phyloP scores from a whole-genome alignment of 139 green algal species.

The Bryopsis sp. region DNA sequence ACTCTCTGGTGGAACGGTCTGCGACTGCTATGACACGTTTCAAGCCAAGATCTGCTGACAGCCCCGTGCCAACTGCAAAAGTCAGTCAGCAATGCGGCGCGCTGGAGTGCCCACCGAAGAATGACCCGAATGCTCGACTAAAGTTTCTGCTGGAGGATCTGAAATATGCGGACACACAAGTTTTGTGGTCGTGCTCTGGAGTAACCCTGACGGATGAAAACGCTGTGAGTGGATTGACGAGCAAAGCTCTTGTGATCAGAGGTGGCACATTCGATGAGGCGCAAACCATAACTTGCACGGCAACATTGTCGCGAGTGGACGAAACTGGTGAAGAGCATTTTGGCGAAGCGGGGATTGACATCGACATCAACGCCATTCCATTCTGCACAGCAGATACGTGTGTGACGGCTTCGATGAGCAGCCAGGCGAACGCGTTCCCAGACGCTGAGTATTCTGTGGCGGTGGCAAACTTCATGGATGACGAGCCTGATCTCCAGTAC shows the following conservation, averaged over 20 bases:
- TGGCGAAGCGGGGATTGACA: not conserved
- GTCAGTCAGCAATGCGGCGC: slow-evolving; percentile 1
- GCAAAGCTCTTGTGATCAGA: not conserved
- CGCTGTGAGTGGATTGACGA: not conserved
- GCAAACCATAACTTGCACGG: not conserved
- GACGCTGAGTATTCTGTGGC: not conserved
- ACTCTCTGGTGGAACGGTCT: not conserved
- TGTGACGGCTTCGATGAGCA: not conserved
- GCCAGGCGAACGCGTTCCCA: not conserved
- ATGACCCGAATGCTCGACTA: not conserved
- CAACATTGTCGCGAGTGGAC: not conserved
- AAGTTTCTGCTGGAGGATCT: slow-evolving; percentile 7
- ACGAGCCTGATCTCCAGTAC: not conserved
- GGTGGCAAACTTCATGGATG: not conserved
- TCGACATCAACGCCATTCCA: slow-evolving; percentile 7
- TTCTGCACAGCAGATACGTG: not conserved
- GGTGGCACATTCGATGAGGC: not conserved
- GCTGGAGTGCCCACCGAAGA: not conserved
- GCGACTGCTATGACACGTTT: not conserved
- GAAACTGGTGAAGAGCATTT: not conserved
- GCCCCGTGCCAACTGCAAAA: slow-evolving; percentile 1
- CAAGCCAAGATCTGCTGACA: not conserved
- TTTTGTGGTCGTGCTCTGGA: not conserved
- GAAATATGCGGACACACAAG: slow-evolving; percentile 1
- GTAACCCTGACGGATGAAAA: not conserved